A percentile compares a stretch with the other conserved stretches of the same genome.
Conservation (phyloP, 805 yeast species). For the Ogataea ramenticola region DNA sequence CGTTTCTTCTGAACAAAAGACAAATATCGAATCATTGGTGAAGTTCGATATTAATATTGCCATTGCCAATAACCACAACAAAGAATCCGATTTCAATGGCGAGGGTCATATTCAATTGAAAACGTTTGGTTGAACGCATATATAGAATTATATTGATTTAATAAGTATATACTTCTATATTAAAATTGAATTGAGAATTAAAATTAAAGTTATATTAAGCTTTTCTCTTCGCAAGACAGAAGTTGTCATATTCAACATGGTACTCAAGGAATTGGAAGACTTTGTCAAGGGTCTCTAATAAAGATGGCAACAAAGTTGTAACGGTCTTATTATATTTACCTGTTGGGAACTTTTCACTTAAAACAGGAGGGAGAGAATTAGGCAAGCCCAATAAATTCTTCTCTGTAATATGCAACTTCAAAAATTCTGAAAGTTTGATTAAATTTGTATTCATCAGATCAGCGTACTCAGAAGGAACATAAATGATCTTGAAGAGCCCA, state of each 20-base stretch:
- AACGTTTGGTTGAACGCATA: constrained; percentile 29
- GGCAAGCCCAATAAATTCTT: no score
- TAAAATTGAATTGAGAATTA: neutral
- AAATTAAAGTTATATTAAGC: neutral
- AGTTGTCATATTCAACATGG: constrained; percentile 12
- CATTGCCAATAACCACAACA: constrained; percentile 10
- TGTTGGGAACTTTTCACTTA: neutral
- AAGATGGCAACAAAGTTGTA: neutral
- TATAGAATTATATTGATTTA: no score
- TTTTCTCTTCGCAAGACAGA: constrained; percentile 13
- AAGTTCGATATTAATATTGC: constrained; percentile 18
- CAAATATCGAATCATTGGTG: constrained; percentile 35
- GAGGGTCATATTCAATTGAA: constrained; percentile 42
- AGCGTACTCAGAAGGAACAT: constrained; percentile 31
- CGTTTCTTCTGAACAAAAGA: constrained; percentile 34
- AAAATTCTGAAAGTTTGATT: neutral
- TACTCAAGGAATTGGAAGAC: constrained; percentile 1
- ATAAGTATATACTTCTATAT: neutral
- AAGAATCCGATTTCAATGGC: neutral
- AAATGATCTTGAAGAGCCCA: constrained; percentile 48
- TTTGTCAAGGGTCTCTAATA: neutral
- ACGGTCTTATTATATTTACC: neutral
- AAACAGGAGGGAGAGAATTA: no score
- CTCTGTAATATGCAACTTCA: no score
- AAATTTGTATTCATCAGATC: no score